Conservation (phyloP, 225 moss, liverwort and hornwort genomes). For the Physcomitrium patens region DNA sequence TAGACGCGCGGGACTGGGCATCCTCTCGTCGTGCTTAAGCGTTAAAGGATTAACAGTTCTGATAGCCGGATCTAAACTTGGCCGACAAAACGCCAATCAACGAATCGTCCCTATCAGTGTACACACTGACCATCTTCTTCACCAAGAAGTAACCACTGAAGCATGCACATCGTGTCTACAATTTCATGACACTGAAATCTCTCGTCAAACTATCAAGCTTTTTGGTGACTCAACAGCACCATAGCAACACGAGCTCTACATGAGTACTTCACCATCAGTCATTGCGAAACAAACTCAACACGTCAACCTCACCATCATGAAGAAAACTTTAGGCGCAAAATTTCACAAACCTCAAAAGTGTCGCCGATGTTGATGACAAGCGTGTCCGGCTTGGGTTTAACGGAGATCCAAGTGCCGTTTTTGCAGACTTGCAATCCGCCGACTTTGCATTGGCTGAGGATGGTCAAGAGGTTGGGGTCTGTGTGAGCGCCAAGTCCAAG, state of each 20-base stretch:
- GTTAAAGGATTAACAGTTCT: neutral
- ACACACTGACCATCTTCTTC: no score
- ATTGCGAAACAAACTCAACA: no score
- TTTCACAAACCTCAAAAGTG: slow-evolving; percentile 49
- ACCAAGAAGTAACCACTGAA: no score
- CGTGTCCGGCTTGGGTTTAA: slow-evolving; percentile 61
- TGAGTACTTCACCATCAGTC: neutral
- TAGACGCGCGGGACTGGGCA: neutral
- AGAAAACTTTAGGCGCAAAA: no score
- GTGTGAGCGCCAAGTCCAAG: slow-evolving; percentile 88
- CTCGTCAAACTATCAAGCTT: no score
- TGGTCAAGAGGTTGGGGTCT: slow-evolving; percentile 78
- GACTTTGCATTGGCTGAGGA: slow-evolving; percentile 74
- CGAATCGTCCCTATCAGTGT: no score
- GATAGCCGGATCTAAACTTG: neutral
- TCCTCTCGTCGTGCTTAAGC: neutral
- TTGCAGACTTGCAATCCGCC: slow-evolving; percentile 80
- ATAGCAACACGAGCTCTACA: no score
- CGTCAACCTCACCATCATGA: no score
- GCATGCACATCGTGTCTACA: no score
- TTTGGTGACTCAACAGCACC: no score
- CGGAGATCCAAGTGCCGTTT: slow-evolving; percentile 73
- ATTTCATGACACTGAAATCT: no score
- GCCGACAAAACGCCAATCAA: no score
- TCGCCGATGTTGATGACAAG: slow-evolving; percentile 89